phyloP scores from a whole-genome alignment of 768 basidiomycete species.

The Pleurotus eryngii region DNA sequence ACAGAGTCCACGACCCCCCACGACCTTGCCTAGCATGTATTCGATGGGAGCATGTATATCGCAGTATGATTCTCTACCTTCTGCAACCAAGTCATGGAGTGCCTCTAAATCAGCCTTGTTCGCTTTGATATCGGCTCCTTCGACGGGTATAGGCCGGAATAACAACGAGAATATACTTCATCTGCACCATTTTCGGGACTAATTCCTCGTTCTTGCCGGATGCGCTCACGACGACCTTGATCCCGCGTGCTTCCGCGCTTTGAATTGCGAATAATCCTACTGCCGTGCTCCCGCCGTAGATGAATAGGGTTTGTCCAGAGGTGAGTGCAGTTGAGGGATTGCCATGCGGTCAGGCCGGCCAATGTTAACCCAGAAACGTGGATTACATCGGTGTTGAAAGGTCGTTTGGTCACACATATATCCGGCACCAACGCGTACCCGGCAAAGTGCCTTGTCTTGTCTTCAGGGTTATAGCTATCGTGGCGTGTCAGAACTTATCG shows the following conservation, averaged over 20 bases:
- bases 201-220: constrained; percentile 58
- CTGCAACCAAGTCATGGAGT: constrained; percentile 33
- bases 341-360: constrained; percentile 57
- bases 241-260: constrained; percentile 31
- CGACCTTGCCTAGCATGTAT: constrained; percentile 23
- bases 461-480: constrained; percentile 16
- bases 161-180: constrained; percentile 17
- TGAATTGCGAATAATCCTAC: constrained; percentile 63
- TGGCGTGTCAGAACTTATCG: constrained; percentile 6
- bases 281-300: constrained; percentile 69
- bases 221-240: constrained; percentile 55
- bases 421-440: constrained; percentile 53
- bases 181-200: constrained; percentile 36
- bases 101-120: constrained; percentile 31
- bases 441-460: constrained; percentile 54
- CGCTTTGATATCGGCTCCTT: constrained; percentile 35
- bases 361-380: constrained; percentile 62
- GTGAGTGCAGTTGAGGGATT: constrained; percentile 41
- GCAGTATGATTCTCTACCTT: constrained; percentile 29
- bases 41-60: constrained; percentile 25
- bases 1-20: constrained; percentile 59
- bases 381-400: constrained; percentile 44
- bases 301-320: constrained; percentile 58
- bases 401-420: constrained; percentile 37
- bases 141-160: not conserved